A percentile compares a stretch with the other conserved stretches of the same genome.
Conservation (phyloP, 768 basidiomycete genomes). For the Rhodotorula sphaerocarpa region DNA sequence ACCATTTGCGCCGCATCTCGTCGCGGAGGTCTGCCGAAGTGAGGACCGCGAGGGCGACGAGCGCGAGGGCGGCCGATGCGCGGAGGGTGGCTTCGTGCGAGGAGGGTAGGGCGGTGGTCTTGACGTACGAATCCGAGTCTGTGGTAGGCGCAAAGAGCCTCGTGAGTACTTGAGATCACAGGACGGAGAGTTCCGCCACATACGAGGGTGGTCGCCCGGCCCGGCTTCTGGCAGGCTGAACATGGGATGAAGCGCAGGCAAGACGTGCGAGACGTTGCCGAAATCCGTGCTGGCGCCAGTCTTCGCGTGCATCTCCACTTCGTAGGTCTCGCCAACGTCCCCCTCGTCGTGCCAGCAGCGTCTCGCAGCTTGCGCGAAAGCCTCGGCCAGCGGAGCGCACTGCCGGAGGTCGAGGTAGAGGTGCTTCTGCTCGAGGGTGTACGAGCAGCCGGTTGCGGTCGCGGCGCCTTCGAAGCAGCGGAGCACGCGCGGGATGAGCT, state of each 20-base stretch:
- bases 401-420: constrained; percentile 1
- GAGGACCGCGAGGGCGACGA: not conserved
- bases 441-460: not conserved
- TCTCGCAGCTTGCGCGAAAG: not conserved
- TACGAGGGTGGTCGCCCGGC: not conserved
- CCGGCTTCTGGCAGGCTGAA: not conserved
- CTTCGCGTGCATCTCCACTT: not conserved
- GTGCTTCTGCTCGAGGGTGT: not conserved
- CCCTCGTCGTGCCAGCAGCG: not conserved
- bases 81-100: not conserved
- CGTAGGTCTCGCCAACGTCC: not conserved
- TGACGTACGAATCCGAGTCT: not conserved
- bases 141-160: too few relatives aligned
- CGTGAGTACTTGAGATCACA: too few relatives aligned
- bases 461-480: constrained; percentile 3
- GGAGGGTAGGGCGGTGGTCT: not conserved
- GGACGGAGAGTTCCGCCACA: not conserved
- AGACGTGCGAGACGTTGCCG: not conserved
- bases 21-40: not conserved
- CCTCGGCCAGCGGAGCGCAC: not conserved
- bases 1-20: not conserved
- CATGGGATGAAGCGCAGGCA: not conserved
- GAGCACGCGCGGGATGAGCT: not conserved
- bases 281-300: not conserved
- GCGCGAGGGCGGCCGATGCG: not conserved